Evolutionary conservation across 2,329 filamentous ascomycete genomes (phyloP), one percentile per base, ranked within the genome.

Genomic region (Domatiomyces globalis): DNA sequence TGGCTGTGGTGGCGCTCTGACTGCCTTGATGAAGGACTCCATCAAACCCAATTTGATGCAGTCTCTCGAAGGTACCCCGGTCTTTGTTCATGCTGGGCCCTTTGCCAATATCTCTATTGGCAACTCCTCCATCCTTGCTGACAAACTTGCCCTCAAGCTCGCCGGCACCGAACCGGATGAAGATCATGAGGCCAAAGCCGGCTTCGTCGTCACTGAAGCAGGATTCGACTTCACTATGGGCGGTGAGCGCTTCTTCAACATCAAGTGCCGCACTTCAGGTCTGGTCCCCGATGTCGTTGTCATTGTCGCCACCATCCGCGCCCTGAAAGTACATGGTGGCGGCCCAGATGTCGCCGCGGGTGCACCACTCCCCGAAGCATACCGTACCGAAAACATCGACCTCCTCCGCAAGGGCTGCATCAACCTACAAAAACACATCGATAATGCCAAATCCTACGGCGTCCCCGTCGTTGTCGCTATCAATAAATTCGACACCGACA

Each of bases 141-240:
- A 96, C 67, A 94, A 89, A 71, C 80, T 98, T 66, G 92, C 92
- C 0, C 75, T 98, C 58, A 98, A 98, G 76, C 83, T 98, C 57
- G 85, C 88, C 4, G 92, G 92, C 63, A 95, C 90, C 1, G 92
- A 98, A 70, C 78, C 82, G 5, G 90, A 94, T 58, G 92, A 96
- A 72, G 80, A 94, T 62, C 79, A 89, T 63, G 74, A 80, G 48
- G 74, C 82, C 60, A 90, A 92, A 75, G 80, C 85, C 27, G 92
- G 92, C 8, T 96, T 92, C 62, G 90, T 95, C 19, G 83, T 98
- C 39, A 98, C 92, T 1, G 92, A 98, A 69, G 90, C 92, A 49
- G 92, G 92, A 8, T 98, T 98, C 68, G 92, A 98, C 70, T 98
- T 98, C 72, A 96, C 92, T 63, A 98, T 98, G 92, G 92, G 92